A percentile compares a stretch with the other conserved stretches of the same genome.
Evolutionary conservation across 805 yeast species (phyloP).

Genomic region (Candida ipomoeae): DNA sequence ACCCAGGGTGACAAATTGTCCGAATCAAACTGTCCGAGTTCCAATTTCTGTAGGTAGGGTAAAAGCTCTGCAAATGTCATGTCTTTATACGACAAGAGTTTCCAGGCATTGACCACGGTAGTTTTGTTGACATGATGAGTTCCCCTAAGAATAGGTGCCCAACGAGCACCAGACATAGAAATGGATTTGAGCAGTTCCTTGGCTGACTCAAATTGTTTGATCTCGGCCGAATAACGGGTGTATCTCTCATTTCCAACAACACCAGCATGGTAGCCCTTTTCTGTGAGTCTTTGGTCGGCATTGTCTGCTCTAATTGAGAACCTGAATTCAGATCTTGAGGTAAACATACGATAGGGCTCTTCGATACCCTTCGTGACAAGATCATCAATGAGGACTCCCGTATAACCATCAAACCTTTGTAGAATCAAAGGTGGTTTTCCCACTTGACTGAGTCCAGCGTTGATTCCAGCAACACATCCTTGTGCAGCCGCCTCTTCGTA

Average conservation of each 20-base stretch:
- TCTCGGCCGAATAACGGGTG: constrained; percentile 43
- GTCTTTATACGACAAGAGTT: constrained; percentile 57
- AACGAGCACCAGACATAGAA: constrained; percentile 51
- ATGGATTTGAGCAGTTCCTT: constrained; percentile 43
- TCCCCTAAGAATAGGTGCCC: constrained; percentile 53
- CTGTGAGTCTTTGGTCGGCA: constrained; percentile 84
- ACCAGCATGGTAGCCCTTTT: constrained; percentile 60
- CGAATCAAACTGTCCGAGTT: constrained; percentile 21
- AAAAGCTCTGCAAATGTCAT: constrained; percentile 26
- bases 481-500: constrained; percentile 99
- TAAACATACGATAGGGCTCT: constrained; percentile 97
- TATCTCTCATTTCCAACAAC: constrained; percentile 62
- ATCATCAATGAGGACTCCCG: constrained; percentile 93
- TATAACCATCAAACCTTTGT: constrained; percentile 77
- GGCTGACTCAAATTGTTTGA: constrained; percentile 40
- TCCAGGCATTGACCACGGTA: constrained; percentile 55
- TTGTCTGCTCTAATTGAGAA: constrained; percentile 89
- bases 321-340: constrained; percentile 92
- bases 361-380: constrained; percentile 91
- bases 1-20: constrained; percentile 36
- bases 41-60: constrained; percentile 24
- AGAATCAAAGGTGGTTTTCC: constrained; percentile 47
- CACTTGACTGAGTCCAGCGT: constrained; percentile 67
- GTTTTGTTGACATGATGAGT: constrained; percentile 43
- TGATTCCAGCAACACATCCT: constrained; percentile 92